Evolutionary conservation across 371 early-diverging fungal genomes (phyloP).

Genomic region (Saksenaea vasiformis): DNA sequence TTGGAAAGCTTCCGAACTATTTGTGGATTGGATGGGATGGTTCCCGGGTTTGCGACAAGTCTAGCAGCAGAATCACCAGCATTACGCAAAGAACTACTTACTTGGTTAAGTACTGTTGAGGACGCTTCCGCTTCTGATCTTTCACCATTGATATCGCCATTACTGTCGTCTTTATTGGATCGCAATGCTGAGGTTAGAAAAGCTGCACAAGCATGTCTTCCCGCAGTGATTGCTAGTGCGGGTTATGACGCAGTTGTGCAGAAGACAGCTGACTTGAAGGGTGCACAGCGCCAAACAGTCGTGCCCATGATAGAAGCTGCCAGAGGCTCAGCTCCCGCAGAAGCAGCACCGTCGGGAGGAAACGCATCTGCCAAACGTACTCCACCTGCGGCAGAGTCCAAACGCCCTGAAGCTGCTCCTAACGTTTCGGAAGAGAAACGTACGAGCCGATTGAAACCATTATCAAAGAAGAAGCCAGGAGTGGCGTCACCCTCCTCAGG

Average conservation of each 20-base stretch:
- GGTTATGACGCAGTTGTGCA: constrained; percentile 64
- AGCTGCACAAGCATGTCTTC: constrained; percentile 72
- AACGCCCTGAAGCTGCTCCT: constrained; percentile 15
- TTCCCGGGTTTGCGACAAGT: constrained; percentile 63
- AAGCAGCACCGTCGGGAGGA: constrained; percentile 1
- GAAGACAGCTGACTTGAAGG: constrained; percentile 67
- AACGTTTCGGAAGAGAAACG: constrained; percentile 9
- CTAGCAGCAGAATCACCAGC: constrained; percentile 76
- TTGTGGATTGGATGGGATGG: constrained; percentile 68
- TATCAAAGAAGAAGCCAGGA: constrained; percentile 20
- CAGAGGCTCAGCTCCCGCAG: constrained; percentile 41
- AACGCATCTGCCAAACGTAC: constrained; percentile 4
- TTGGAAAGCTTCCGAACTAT: constrained; percentile 71
- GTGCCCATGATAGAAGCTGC: constrained; percentile 71
- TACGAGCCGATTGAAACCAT: constrained; percentile 19
- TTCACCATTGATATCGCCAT: constrained; percentile 62
- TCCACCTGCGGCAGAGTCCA: constrained; percentile 7
- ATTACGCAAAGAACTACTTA: constrained; percentile 85
- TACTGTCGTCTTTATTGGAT: constrained; percentile 85
- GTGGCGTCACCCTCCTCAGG: constrained; percentile 17
- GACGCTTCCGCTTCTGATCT: constrained; percentile 56
- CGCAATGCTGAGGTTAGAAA: constrained; percentile 90
- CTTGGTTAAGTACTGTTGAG: constrained; percentile 65
- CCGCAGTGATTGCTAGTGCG: constrained; percentile 56
- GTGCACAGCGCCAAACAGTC: constrained; percentile 68